phyloP scores from a whole-genome alignment of 306 rosid species.

The Cyamopsis tetragonoloba region DNA sequence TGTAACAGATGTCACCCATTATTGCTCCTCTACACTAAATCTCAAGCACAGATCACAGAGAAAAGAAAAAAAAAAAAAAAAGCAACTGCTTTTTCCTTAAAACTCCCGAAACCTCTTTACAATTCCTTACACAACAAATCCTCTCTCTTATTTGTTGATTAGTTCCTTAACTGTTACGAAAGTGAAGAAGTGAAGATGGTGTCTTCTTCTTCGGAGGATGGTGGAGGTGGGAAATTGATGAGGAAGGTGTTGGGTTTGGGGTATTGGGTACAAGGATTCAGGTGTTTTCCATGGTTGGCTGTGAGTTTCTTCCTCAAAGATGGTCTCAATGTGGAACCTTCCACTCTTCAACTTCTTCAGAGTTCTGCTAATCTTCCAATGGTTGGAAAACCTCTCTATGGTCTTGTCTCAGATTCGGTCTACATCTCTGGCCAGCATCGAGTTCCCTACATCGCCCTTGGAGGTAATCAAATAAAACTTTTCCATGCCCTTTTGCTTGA shows the following conservation, averaged over 20 bases:
- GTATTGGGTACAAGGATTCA: constrained; percentile 84
- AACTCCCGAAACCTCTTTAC: not conserved
- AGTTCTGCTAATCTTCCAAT: constrained; percentile 85
- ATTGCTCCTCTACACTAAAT: not conserved
- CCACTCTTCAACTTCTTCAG: constrained; percentile 79
- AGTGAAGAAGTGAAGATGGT: constrained; percentile 30
- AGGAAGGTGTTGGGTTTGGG: constrained; percentile 67
- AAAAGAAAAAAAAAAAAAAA: not conserved
- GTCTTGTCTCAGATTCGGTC: constrained; percentile 72
- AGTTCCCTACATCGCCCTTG: constrained; percentile 80
- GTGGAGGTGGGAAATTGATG: constrained; percentile 29
- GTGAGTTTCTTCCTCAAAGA: constrained; percentile 86
- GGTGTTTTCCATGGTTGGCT: constrained; percentile 88
- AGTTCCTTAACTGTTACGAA: constrained; percentile 6
- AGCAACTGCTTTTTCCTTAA: constrained; percentile 16
- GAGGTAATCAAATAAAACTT: constrained; percentile 38
- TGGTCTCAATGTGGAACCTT: constrained; percentile 65
- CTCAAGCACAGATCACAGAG: not conserved
- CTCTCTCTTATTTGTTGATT: not conserved
- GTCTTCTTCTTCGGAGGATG: constrained; percentile 19
- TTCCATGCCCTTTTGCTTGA: not conserved
- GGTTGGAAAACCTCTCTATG: constrained; percentile 88
- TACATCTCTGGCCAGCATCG: constrained; percentile 78
- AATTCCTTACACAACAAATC: not conserved
- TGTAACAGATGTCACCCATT: not conserved